Conservation (phyloP, 2,329 filamentous ascomycete species). For the Claviceps maximensis region DNA sequence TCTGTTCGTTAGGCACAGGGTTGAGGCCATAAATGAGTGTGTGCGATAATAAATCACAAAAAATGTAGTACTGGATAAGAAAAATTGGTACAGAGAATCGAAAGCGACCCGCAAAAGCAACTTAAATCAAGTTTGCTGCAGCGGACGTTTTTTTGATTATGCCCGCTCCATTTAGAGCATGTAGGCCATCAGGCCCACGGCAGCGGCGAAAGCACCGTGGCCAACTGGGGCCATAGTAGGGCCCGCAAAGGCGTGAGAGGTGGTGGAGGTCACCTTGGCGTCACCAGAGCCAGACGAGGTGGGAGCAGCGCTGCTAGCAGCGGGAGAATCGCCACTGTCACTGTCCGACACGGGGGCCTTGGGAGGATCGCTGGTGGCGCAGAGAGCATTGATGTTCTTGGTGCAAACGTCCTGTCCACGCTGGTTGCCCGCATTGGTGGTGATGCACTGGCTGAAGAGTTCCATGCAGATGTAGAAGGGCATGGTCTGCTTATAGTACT, state of each 20-base stretch:
- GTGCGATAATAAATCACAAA: slow-evolving; percentile 7
- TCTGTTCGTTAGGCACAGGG: slow-evolving; percentile 9
- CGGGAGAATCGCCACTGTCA: slow-evolving; percentile 11
- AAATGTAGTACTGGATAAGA: slow-evolving; percentile 17
- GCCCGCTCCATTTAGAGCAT: slow-evolving; percentile 26
- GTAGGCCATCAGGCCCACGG: slow-evolving; percentile 39
- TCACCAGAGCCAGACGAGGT: slow-evolving; percentile 9
- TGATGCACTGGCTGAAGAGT: slow-evolving; percentile 35
- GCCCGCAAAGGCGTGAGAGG: slow-evolving; percentile 21
- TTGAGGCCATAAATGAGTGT: slow-evolving; percentile 3
- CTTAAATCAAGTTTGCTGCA: background rate
- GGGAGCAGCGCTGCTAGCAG: slow-evolving; percentile 14
- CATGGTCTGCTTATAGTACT: slow-evolving; percentile 40
- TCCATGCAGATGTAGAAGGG: slow-evolving; percentile 38
- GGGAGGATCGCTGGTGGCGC: slow-evolving; percentile 25
- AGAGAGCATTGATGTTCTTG: slow-evolving; percentile 31
- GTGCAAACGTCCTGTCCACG: slow-evolving; percentile 35
- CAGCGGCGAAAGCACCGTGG: slow-evolving; percentile 34
- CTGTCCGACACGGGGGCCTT: slow-evolving; percentile 16
- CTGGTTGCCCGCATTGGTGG: slow-evolving; percentile 25
- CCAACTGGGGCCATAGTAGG: slow-evolving; percentile 29
- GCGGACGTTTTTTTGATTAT: slow-evolving; percentile 1
- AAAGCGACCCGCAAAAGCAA: slow-evolving; percentile 11
- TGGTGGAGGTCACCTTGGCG: slow-evolving; percentile 19
- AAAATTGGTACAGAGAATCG: slow-evolving; percentile 21